These are phyloP conservation scores for Scutellaria minor DNA, from an alignment of 257 asterid species.

Conservation along the genomic window DNA sequence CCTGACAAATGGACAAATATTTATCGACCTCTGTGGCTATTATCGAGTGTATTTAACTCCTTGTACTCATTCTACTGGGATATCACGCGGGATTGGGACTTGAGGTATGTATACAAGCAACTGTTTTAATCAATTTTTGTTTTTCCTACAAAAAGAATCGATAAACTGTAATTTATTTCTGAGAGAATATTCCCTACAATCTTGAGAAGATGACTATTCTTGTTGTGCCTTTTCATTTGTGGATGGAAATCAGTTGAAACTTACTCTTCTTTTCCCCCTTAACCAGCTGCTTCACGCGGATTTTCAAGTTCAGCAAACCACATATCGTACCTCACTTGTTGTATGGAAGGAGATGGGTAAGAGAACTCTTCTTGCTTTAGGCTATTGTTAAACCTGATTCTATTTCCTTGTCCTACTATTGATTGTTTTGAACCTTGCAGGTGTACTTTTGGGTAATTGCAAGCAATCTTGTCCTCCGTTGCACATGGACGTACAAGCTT, in stretches of 20 bases:
- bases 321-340: constrained; percentile 62
- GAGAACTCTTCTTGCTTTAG: constrained; percentile 28
- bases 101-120: constrained; percentile 58
- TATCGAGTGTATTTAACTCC: constrained; percentile 82
- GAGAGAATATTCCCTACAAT: neutral
- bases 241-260: constrained; percentile 4
- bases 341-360: constrained; percentile 92
- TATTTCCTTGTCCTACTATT: neutral
- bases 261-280: constrained; percentile 19
- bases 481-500: constrained; percentile 97
- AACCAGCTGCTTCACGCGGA: constrained; percentile 87
- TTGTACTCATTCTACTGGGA: constrained; percentile 98
- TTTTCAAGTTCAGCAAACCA: constrained; percentile 90
- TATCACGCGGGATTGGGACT: constrained; percentile 91
- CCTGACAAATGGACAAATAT: constrained; percentile 77
- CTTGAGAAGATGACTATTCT: neutral
- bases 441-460: constrained; percentile 86
- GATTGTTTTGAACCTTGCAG: constrained; percentile 46
- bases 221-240: neutral
- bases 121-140: neutral
- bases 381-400: neutral
- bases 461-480: constrained; percentile 83
- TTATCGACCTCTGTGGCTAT: constrained; percentile 92
- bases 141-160: constrained; percentile 6
- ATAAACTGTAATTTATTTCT: constrained; percentile 14